phyloP scores from a whole-genome alignment of 2,329 filamentous ascomycete genomes.

The Fusarium setosum region DNA sequence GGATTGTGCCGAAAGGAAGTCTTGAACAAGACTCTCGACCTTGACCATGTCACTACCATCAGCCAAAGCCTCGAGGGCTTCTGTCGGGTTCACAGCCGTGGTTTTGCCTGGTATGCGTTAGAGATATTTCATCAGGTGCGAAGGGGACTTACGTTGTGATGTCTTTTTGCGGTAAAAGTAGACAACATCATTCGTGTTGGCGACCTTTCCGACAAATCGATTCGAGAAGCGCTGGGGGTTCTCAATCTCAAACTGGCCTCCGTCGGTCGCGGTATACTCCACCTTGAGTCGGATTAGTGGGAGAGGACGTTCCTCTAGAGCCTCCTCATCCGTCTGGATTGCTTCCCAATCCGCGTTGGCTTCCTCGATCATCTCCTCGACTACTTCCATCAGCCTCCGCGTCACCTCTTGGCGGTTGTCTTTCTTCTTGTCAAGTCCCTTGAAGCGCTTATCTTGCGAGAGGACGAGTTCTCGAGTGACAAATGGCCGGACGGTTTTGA shows the following conservation, averaged over 20 bases:
- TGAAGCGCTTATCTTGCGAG: conserved; percentile 79
- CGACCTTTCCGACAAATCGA: conserved; percentile 88
- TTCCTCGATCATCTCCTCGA: conserved; percentile 88
- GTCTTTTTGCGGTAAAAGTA: conserved; percentile 93
- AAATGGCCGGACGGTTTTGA: conserved; percentile 93
- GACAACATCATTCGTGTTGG: conserved; percentile 93
- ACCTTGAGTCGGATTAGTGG: conserved; percentile 92
- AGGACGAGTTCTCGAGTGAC: conserved; percentile 86
- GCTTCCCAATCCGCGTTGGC: conserved; percentile 85
- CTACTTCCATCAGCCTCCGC: conserved; percentile 77
- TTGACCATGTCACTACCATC: conserved; percentile 75
- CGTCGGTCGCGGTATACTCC: conserved; percentile 87
- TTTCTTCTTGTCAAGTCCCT: conserved; percentile 80
- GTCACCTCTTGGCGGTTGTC: conserved; percentile 88
- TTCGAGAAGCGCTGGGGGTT: conserved; percentile 98
- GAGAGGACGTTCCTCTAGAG: conserved; percentile 72
- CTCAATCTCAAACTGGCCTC: conserved; percentile 88
- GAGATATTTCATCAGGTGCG: background rate
- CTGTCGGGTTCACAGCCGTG: conserved; percentile 66
- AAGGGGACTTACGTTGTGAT: conserved; percentile 46
- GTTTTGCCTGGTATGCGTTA: conserved; percentile 43
- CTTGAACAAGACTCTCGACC: conserved; percentile 87
- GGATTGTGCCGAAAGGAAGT: conserved; percentile 88
- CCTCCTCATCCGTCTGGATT: conserved; percentile 74
- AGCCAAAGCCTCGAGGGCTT: conserved; percentile 67